Percentiles rank a stretch among this genome's conserved stretches.
Evolutionary conservation across 305 asterid species (phyloP).

Genomic region (Galium porrigens): DNA sequence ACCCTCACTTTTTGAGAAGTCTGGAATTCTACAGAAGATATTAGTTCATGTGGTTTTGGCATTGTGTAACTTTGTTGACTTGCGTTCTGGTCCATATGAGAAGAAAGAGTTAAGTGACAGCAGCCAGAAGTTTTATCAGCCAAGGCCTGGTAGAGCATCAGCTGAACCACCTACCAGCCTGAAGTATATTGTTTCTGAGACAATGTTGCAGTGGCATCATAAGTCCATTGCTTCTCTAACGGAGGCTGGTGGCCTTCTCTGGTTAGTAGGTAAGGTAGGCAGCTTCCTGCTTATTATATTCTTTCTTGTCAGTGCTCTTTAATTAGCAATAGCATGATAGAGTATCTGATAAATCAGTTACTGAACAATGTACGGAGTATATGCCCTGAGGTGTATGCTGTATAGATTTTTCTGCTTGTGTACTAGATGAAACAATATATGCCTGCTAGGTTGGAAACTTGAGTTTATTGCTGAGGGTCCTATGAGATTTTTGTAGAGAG

Average conservation of each 20-base stretch:
- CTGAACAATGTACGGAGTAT: neutral
- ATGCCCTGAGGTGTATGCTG: neutral
- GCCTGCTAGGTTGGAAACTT: neutral
- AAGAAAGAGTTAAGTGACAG: conserved; percentile 26
- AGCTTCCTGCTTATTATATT: conserved; percentile 26
- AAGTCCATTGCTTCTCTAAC: conserved; percentile 68
- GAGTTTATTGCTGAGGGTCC: neutral
- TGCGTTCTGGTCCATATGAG: conserved; percentile 33
- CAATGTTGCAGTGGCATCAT: conserved; percentile 61
- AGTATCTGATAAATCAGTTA: neutral
- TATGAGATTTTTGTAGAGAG: neutral
- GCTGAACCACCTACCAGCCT: conserved; percentile 24
- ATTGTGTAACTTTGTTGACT: conserved; percentile 58
- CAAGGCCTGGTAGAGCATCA: conserved; percentile 26
- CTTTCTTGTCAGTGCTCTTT: conserved; percentile 11
- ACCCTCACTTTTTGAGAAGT: conserved; percentile 42
- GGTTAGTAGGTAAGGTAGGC: conserved; percentile 99
- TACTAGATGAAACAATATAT: neutral
- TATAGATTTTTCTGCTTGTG: neutral
- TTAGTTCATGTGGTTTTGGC: conserved; percentile 60
- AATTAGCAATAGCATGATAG: too few species aligned
- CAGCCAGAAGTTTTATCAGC: conserved; percentile 27
- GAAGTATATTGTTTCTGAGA: conserved; percentile 38
- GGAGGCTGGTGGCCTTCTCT: conserved; percentile 99
- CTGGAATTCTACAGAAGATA: conserved; percentile 60